Conservation (phyloP, 2,329 filamentous ascomycete species). For the Grosmannia serpens region DNA sequence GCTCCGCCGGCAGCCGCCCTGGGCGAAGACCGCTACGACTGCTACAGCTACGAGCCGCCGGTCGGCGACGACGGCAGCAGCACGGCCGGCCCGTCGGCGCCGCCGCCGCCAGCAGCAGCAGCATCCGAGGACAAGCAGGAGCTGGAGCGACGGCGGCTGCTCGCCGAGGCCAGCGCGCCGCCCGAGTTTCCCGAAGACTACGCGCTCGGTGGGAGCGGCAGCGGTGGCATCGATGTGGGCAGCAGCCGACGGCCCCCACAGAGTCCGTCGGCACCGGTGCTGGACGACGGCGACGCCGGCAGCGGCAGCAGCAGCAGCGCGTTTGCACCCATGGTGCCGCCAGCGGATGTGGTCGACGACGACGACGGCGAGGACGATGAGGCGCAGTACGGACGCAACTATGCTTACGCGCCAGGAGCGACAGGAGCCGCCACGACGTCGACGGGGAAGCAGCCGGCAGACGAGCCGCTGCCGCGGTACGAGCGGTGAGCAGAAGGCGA, state of each 20-base stretch:
- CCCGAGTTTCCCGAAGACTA: conserved; percentile 44
- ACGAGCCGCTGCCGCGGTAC: conserved; percentile 20
- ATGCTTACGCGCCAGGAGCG: conserved; percentile 10
- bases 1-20: conserved; percentile 37
- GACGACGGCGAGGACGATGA: background rate
- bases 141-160: conserved; percentile 53
- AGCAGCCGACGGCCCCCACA: conserved; percentile 15
- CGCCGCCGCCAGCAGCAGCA: background rate
- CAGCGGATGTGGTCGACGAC: background rate
- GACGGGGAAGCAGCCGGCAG: background rate
- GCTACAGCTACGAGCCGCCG: background rate
- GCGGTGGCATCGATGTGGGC: too few relatives aligned
- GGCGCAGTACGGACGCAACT: conserved; percentile 16
- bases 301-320: background rate
- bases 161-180: conserved; percentile 53
- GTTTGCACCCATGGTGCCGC: background rate
- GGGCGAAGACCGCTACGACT: background rate
- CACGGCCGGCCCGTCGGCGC: background rate
- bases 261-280: conserved; percentile 42
- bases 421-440: background rate
- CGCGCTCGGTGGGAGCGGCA: conserved; percentile 16
- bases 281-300: background rate
- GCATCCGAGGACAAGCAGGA: conserved; percentile 66
- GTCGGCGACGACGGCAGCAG: background rate
- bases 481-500: conserved; percentile 13